These are phyloP conservation scores for cucumber (Cucumis sativus) DNA, from an alignment of 306 rosid species.

Conservation along the genomic window Cucumber_9930_V3 NC_026656.2:23962001-23962500, in stretches of 20 bases:
- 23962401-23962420: not conserved
- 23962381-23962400: not conserved
- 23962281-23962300: not conserved
- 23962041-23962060: conserved; percentile 93
- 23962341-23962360: not conserved
- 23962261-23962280: not conserved
- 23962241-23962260: not conserved
- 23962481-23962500: conserved; percentile 89
- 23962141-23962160: not conserved
- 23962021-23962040: conserved; percentile 89
- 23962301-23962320: not conserved
- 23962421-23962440: conserved; percentile 71
- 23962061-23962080: conserved; percentile 67
- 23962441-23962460: conserved; percentile 61
- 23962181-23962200: not conserved
- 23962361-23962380: not conserved
- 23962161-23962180: not conserved
- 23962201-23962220: not conserved
- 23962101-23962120: conserved; percentile 83
- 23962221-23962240: not conserved
- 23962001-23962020: conserved; percentile 39
- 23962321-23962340: not conserved
- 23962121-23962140: conserved; percentile 7
- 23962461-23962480: conserved; percentile 86
- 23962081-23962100: conserved; percentile 74